phyloP scores from a whole-genome alignment of 1,139 yeast genomes.

The Suhomyces chickasaworum region DNA sequence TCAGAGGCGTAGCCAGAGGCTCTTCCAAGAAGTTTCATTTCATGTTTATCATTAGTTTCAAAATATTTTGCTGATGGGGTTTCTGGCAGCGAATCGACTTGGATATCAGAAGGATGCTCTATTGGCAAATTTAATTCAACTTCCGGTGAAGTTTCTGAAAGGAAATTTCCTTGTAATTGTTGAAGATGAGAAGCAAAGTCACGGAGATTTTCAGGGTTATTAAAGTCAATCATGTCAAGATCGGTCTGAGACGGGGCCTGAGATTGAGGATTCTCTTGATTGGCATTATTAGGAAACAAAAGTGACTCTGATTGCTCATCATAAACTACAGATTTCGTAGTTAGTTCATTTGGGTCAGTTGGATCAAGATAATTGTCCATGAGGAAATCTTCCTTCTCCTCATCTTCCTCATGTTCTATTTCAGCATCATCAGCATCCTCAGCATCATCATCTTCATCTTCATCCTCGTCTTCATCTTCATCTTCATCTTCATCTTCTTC shows the following conservation, averaged over 20 bases:
- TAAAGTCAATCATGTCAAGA: neutral
- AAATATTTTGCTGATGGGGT: neutral
- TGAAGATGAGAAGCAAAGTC: constrained; percentile 14
- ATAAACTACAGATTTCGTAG: no score
- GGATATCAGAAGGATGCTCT: no score
- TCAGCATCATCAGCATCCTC: neutral
- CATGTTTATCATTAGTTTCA: neutral
- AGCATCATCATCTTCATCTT: neutral
- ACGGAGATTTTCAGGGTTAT: constrained; percentile 3
- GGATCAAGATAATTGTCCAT: no score
- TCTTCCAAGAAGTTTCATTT: constrained; percentile 4
- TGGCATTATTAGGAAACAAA: neutral
- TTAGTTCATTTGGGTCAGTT: no score
- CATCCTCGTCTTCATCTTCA: neutral
- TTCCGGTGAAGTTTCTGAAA: neutral
- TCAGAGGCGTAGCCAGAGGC: constrained; percentile 26
- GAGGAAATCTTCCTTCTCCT: no score
- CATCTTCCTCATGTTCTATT: neutral
- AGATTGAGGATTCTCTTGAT: neutral
- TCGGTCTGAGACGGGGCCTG: neutral
- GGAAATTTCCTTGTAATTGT: constrained; percentile 4
- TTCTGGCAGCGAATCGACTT: neutral
- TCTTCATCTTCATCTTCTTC: neutral
- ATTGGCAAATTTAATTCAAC: neutral
- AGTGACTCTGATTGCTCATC: neutral